Percentiles rank a stretch among this genome's conserved stretches.
Evolutionary conservation across 768 basidiomycete species (phyloP).

Genomic region (Mycena belliarum): DNA sequence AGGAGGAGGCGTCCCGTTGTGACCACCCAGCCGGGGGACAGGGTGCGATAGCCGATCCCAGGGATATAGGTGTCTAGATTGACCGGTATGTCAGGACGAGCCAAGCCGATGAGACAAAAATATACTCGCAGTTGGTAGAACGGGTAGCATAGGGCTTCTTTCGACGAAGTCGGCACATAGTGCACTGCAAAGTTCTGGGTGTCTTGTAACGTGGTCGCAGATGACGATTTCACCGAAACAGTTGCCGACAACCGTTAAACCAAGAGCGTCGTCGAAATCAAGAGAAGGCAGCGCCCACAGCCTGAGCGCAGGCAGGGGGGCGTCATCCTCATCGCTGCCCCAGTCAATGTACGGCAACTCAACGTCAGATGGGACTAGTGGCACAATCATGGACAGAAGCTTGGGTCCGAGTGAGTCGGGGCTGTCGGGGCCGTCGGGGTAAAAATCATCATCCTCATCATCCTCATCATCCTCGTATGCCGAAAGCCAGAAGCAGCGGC

Average conservation of each 20-base stretch:
- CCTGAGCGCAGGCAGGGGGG: neutral
- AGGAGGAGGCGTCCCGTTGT: neutral
- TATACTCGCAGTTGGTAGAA: neutral
- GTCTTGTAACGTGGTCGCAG: neutral
- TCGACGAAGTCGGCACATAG: neutral
- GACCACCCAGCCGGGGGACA: neutral
- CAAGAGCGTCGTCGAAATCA: slow-evolving; percentile 17
- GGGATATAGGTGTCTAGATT: neutral
- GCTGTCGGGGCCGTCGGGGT: too few species aligned
- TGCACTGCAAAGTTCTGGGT: neutral
- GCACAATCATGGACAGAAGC: neutral
- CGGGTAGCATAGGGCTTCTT: neutral
- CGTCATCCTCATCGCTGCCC: neutral
- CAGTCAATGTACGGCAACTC: neutral
- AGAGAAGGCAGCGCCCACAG: slow-evolving; percentile 11
- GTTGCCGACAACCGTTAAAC: slow-evolving; percentile 16
- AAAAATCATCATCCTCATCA: too few species aligned
- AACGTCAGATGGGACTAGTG: neutral
- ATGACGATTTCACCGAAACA: slow-evolving; percentile 17
- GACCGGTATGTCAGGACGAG: neutral
- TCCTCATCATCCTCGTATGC: neutral
- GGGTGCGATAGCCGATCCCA: neutral
- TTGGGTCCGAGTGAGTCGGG: neutral
- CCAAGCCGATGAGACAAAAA: neutral
- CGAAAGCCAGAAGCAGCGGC: slow-evolving; percentile 2